Conservation (phyloP, 1,284 basidiomycete species). For the Tetrapyrgos nigripes region DNA sequence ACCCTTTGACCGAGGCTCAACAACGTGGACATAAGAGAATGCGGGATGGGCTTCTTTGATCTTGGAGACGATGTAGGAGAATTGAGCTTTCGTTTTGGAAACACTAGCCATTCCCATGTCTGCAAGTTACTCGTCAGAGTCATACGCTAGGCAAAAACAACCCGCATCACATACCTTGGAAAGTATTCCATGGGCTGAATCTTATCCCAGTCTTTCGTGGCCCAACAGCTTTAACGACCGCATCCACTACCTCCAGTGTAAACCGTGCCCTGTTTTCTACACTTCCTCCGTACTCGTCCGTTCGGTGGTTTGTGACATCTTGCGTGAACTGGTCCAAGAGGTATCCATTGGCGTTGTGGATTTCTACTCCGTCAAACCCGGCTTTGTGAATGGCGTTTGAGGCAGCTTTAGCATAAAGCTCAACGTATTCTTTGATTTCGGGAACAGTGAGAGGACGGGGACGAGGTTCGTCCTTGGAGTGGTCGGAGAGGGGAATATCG, state of each 20-base stretch:
- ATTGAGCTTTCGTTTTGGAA: conserved; percentile 57
- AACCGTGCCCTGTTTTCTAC: conserved; percentile 54
- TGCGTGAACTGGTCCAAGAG: conserved; percentile 47
- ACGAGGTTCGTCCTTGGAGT: conserved; percentile 19
- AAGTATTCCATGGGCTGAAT: conserved; percentile 56
- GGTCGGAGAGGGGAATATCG: conserved; percentile 37
- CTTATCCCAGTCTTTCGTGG: conserved; percentile 49
- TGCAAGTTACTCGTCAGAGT: no score
- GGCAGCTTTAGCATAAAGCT: conserved; percentile 38
- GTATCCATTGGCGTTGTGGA: conserved; percentile 42
- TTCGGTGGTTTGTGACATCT: conserved; percentile 47
- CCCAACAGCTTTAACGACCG: conserved; percentile 39
- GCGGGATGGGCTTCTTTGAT: conserved; percentile 44
- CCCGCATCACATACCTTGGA: conserved; percentile 43
- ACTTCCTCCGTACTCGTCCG: conserved; percentile 56
- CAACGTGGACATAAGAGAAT: conserved; percentile 64
- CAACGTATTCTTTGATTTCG: conserved; percentile 47
- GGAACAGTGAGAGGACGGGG: conserved; percentile 37
- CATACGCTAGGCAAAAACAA: no score
- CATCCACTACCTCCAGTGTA: conserved; percentile 45
- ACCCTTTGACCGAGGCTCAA: conserved; percentile 49
- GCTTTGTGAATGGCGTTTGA: conserved; percentile 42
- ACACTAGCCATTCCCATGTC: conserved; percentile 52
- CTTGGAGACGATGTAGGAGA: conserved; percentile 40
- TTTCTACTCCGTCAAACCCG: conserved; percentile 51